Conservation (phyloP, 2,329 filamentous ascomycete species). For the Pezicula radicicola region DNA sequence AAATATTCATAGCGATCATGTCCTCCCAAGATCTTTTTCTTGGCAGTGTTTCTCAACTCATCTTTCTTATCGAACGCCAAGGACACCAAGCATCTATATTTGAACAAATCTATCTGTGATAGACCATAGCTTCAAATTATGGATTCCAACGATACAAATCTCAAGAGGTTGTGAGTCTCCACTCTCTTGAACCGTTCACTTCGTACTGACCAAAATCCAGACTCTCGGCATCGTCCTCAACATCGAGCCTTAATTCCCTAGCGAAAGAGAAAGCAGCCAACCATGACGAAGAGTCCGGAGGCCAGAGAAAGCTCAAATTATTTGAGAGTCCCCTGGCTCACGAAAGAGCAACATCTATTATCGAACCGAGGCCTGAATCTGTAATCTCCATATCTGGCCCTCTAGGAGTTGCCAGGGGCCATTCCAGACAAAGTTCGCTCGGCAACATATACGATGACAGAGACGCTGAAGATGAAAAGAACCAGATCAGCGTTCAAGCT, state of each 20-base stretch:
- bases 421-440: not conserved
- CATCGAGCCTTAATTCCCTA: not conserved
- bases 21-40: not conserved
- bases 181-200: not conserved
- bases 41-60: not conserved
- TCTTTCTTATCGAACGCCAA: not conserved
- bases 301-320: not conserved
- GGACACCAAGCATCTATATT: not conserved
- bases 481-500: not conserved
- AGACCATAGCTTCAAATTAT: not conserved
- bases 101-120: not conserved
- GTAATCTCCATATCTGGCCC: not conserved
- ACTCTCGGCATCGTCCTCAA: not conserved
- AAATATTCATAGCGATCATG: not conserved
- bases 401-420: not conserved
- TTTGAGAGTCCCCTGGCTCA: conserved; percentile 1
- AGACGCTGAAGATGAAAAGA: not conserved
- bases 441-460: not conserved
- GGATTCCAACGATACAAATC: not conserved
- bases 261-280: not conserved
- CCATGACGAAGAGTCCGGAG: not conserved
- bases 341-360: not conserved
- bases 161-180: not conserved
- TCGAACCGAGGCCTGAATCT: not conserved
- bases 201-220: not conserved